Evolutionary conservation across 306 rosid species (phyloP), one percentile per base, ranked within the genome.

Genomic region (Rosa chinensis): DNA sequence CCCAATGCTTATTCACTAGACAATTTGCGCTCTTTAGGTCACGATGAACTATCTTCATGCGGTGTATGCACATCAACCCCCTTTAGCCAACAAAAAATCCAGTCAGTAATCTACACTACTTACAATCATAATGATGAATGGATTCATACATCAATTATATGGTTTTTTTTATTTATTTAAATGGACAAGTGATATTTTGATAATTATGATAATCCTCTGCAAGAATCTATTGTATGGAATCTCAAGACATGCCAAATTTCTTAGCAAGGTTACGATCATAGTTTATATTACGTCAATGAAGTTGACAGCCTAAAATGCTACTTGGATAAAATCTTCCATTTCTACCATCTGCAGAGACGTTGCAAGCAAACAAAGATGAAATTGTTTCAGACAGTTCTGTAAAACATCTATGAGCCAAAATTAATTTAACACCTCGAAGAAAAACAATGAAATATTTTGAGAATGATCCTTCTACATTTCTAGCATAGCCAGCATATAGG

Each of bases 21-120:
- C 98, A 95, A 69, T 95, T 95, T 67, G 99, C 99, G 81, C 96
- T 95, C 82, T 95, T 95, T 50, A 95, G 80, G 84, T 95, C 99
- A 20, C 98, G 96, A 82, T 95, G 99, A 84, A 90, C 92, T 68
- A 95, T 86, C 88, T 95, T 95, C 99, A 95, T 95, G 61, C 99
- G 92, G 77, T 95, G 99, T 80, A 95, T 82, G 86, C 98, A 93
- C 98, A 95, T 95, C 96, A 95, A 85, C 72, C 99, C 99, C 92
- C 99, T 95, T 73, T 37, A 66, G 52, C 79, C 77, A 83, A 72
- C 85, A 81, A 77, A 70, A 81, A 74, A 69, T 10, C 56, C 37
- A 6, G 50, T 87, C 84, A 82, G 76, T 66, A 79, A 61, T 70
- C 42, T 69, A 39, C 12, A 77, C 43, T 78, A 58, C 45, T 21